These are phyloP conservation scores for Alternaria gaisen DNA, from an alignment of 2,329 filamentous ascomycete genomes.

Conservation along the genomic window DNA sequence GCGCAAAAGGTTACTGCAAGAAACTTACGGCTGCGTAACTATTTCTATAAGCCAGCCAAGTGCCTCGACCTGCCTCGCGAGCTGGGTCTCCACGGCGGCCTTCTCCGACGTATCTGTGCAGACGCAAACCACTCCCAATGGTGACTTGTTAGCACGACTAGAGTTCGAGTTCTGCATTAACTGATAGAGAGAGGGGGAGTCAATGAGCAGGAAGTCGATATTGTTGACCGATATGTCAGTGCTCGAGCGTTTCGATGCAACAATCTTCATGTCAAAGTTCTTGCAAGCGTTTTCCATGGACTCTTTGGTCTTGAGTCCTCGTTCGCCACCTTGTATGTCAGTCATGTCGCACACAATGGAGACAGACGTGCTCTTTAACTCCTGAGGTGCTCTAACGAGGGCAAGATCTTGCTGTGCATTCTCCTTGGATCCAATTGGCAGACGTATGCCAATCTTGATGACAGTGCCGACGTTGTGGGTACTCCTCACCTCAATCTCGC, in stretches of 20 bases:
- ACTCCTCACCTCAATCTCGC: conserved; percentile 45
- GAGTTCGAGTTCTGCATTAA: conserved; percentile 28
- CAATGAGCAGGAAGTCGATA: conserved; percentile 39
- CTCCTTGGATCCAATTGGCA: conserved; percentile 28
- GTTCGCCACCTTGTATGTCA: conserved; percentile 29
- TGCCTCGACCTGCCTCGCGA: conserved; percentile 32
- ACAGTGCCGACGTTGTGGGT: conserved; percentile 38
- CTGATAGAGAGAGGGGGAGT: conserved; percentile 34
- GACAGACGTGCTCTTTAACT: conserved; percentile 29
- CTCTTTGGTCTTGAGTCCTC: conserved; percentile 36
- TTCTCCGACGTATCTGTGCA: conserved; percentile 43
- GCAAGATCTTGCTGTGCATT: conserved; percentile 21
- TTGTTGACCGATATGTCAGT: conserved; percentile 21
- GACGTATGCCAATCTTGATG: conserved; percentile 33
- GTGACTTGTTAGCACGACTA: conserved; percentile 23
- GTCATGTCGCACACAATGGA: conserved; percentile 34
- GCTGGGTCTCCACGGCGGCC: conserved; percentile 30
- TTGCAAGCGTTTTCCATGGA: conserved; percentile 38
- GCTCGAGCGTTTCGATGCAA: conserved; percentile 16
- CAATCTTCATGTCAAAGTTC: conserved; percentile 35
- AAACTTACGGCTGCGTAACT: conserved; percentile 39
- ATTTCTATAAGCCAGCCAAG: conserved; percentile 39
- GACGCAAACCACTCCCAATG: conserved; percentile 38
- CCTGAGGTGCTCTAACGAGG: conserved; percentile 24
- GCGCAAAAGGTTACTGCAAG: not conserved